Evolutionary conservation across 2,329 filamentous ascomycete genomes (phyloP), one percentile per base, ranked within the genome.

Genomic region (Achaetomium macrosporum): DNA sequence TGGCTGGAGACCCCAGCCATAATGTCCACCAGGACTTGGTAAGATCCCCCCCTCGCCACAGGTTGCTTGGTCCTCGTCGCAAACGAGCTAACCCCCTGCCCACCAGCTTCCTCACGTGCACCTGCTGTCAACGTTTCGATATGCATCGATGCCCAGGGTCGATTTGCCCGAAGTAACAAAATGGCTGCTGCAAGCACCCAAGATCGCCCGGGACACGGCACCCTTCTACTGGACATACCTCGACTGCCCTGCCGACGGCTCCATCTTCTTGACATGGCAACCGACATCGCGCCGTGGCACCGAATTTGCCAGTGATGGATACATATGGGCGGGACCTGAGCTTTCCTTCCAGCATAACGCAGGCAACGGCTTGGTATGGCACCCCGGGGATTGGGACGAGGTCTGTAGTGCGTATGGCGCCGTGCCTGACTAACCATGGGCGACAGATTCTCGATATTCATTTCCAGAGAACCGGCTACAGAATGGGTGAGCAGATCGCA

Each of bases 181-280:
- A 64, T 92, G 89, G 78, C 81, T 97, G 56, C 77, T 91, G 65
- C 82, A 84, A 64, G 91, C 90, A 37, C 89, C 91, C 9, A 86
- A 88, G 65, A 87, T 96, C 57, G 87, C 91, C 61, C 88, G 89
- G 69, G 87, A 95, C 65, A 77, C 84, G 59, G 85, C 90, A 45
- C 83, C 92, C 2, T 91, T 99, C 78, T 88, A 86, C 71, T 99
- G 92, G 92, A 91, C 87, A 42, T 96, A 92, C 68, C 81, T 97
- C 52, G 84, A 93, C 63, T 81, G 83, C 49, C 92, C 92, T 11
- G 78, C 78, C 48, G 89, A 95, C 69, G 90, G 90, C 51, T 86
- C 85, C 9, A 80, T 96, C 42, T 81, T 93, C 66, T 76, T 97
- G 58, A 87, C 87, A 48, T 97, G 92, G 92, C 90, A 96, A 68